Evolutionary conservation across 495 filamentous ascomycete species (phyloP).

Genomic region (Aspergillus bertholletiae): DNA sequence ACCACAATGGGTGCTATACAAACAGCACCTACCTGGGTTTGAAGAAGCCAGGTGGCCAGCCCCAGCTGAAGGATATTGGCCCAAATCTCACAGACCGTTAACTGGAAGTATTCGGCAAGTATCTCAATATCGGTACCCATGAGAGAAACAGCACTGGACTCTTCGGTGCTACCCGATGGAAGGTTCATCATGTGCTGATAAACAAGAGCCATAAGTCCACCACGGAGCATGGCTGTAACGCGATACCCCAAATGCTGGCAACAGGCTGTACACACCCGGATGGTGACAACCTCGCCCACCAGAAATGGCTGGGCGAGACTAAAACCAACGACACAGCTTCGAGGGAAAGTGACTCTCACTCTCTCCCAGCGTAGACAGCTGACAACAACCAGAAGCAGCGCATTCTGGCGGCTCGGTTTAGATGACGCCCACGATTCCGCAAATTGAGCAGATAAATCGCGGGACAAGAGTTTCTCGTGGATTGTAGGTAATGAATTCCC

Average conservation of each 20-base stretch:
- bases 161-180: conserved; percentile 28
- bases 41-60: conserved; percentile 51
- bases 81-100: conserved; percentile 48
- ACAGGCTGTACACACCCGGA: conserved; percentile 23
- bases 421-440: conserved; percentile 13
- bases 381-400: conserved; percentile 18
- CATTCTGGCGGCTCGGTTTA: conserved; percentile 24
- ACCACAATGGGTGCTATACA: conserved; percentile 46
- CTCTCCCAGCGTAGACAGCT: conserved; percentile 38
- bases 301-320: conserved; percentile 57
- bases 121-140: conserved; percentile 57
- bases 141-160: conserved; percentile 49
- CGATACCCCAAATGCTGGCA: conserved; percentile 52
- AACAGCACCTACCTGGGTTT: conserved; percentile 45
- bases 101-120: conserved; percentile 34
- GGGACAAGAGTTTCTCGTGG: conserved; percentile 26
- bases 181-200: conserved; percentile 38
- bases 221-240: conserved; percentile 49
- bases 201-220: conserved; percentile 46
- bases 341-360: conserved; percentile 39
- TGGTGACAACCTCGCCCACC: conserved; percentile 41
- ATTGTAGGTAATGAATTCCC: conserved; percentile 34
- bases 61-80: conserved; percentile 51
- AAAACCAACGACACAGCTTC: conserved; percentile 50
- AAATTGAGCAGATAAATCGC: neutral